Base-by-base conservation (phyloP, 2,329 filamentous ascomycete species). In the Ceratocystiopsis sp. region DNA sequence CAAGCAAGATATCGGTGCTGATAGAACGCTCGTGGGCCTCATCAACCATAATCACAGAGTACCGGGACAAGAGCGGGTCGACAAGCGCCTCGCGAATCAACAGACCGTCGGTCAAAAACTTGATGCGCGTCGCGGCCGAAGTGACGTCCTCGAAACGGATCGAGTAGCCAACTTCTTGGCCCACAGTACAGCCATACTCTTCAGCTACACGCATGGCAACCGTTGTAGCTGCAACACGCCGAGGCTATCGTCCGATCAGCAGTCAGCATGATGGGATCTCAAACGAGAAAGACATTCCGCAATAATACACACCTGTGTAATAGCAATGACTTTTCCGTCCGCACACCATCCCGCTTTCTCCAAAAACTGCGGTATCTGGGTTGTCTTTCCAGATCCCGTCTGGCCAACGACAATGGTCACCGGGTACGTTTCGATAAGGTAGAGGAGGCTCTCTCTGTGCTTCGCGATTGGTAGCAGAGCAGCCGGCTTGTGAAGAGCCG, bases 11-110 rank as follows among this genome's bases (percentile, higher is more conserved):
- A 55, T 98, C 91, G 1, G 87, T 93, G 58, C 84, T 93, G 46
- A 96, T 72, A 40, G 86, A 94, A 43, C 91, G 72, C 61, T 96
- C 89, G 57, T 98, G 91, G 8, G 89, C 91, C 61, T 96, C 89
- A 56, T 98, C 91, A 9, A 98, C 82, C 85, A 98, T 95, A 53
- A 98, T 84, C 38, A 94, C 81, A 0, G 86, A 93, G 58, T 98
- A 98, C 12, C 85, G 74, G 17, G 84, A 91, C 34, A 98, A 63
- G 4, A 96, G 63, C 13, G 91, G 91, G 59, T 98, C 91, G 4
- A 95, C 84, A 5, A 98, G 70, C 25, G 89, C 91, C 61, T 98
- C 91, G 53, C 89, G 71, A 42, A 98, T 75, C 32, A 98, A 70
- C 40, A 98, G 68, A 0, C 89, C 89, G 62, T 98, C 91, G 0